phyloP scores from a whole-genome alignment of 257 asterid species.

The Haberlea rhodopensis region DNA sequence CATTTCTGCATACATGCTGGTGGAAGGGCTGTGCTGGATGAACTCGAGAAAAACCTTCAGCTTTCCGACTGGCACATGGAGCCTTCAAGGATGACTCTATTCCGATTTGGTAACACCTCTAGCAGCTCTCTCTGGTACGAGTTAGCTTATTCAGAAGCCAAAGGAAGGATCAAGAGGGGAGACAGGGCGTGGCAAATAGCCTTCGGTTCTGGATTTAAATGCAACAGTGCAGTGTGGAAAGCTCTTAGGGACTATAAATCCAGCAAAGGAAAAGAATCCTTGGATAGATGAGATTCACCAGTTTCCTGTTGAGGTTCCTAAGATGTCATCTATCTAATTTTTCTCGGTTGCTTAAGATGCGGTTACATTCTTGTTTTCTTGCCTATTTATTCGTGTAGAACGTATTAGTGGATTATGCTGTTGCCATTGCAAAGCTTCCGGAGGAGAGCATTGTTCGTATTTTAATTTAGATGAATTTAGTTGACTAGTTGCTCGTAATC shows the following conservation, averaged over 20 bases:
- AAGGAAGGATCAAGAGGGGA: conserved; percentile 61
- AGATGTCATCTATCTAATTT: conserved; percentile 25
- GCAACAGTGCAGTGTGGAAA: conserved; percentile 88
- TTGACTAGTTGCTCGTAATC: background rate
- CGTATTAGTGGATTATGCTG: background rate
- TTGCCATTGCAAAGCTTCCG: background rate
- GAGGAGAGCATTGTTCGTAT: background rate
- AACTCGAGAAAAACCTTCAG: conserved; percentile 46
- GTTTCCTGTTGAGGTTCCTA: conserved; percentile 43
- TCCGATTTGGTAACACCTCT: conserved; percentile 38
- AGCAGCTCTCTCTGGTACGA: conserved; percentile 16
- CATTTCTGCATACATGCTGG: conserved; percentile 92
- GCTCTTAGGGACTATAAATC: conserved; percentile 60
- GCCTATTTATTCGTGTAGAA: background rate
- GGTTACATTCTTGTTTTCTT: background rate
- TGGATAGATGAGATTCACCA: conserved; percentile 41
- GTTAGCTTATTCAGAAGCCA: background rate
- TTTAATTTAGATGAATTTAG: background rate
- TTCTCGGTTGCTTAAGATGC: background rate
- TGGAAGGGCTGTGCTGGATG: conserved; percentile 76
- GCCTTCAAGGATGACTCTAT: conserved; percentile 51
- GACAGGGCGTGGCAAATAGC: conserved; percentile 88
- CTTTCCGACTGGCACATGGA: conserved; percentile 50
- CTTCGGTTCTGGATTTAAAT: conserved; percentile 82
- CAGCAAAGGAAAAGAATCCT: conserved; percentile 39